Percentiles rank a stretch among this genome's conserved stretches.
Evolutionary conservation across 1,139 yeast species (phyloP).

Genomic region (Saccharomyces hybrid): DNA sequence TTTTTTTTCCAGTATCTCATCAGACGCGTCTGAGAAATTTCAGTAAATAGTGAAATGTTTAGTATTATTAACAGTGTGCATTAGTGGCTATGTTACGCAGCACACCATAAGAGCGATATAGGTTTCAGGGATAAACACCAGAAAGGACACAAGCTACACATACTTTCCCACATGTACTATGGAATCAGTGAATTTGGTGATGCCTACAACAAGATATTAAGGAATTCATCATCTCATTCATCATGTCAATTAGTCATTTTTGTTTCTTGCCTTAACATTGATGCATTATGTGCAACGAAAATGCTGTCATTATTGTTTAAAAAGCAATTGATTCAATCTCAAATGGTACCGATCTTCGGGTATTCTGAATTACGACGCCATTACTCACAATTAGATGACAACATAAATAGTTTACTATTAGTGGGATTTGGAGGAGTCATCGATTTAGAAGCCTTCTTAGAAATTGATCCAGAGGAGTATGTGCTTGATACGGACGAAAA

Average conservation of each 20-base stretch:
- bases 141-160: neutral
- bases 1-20: neutral
- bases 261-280: constrained; percentile 86
- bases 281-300: constrained; percentile 84
- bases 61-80: neutral
- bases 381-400: constrained; percentile 58
- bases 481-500: constrained; percentile 19
- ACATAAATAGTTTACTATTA: constrained; percentile 68
- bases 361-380: constrained; percentile 67
- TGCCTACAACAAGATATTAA: constrained; percentile 53
- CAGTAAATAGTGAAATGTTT: neutral
- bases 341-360: constrained; percentile 91
- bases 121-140: too few species aligned
- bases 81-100: neutral
- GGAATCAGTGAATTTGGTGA: constrained; percentile 52
- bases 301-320: constrained; percentile 64
- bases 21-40: neutral
- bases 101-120: neutral
- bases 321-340: constrained; percentile 79
- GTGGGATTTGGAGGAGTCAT: constrained; percentile 96
- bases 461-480: constrained; percentile 49
- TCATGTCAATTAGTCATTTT: constrained; percentile 83
- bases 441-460: constrained; percentile 74
- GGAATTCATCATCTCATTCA: constrained; percentile 70
- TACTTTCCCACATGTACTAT: constrained; percentile 49